Base-by-base conservation (phyloP, 768 basidiomycete genomes). In the Dacryopinax spathularia region DNA sequence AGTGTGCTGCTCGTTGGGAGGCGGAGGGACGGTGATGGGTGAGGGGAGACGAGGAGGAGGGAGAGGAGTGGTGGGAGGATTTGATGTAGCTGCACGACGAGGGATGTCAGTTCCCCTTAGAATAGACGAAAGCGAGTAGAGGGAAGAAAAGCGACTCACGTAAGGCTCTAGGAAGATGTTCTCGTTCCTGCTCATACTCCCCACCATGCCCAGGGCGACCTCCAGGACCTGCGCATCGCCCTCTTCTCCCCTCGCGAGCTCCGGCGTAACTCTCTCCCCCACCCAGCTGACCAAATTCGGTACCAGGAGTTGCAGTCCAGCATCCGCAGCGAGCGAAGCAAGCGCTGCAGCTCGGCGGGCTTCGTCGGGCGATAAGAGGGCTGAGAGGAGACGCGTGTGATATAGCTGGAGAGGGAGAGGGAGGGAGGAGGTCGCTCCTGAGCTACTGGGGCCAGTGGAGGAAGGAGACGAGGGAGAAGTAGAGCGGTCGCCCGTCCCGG, bases 231-330 rank as follows among this genome's bases (percentile, higher is more conserved):
- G 78, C 13, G 90, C 85, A 65, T 91, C 85, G 62, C 75, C 76
- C 65, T 74, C 68, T 18, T 66, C 60, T 22, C 65, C 75, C 61
- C 73, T 74, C 63, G 79, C 79, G 41, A 92, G 73, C 0, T 82
- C 83, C 6, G 77, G 77, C 15, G 88, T 85, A 0, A 91, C 87
- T 36, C 91, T 87, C 71, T 97, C 93, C 16, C 87, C 89, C 0
- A 95, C 82, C 96, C 96, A 99, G 35, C 90, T 84, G 59, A 97
- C 89, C 31, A 99, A 79, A 71, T 98, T 98, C 0, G 95, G 92
- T 27, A 99, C 74, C 18, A 99, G 80, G 3, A 91, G 88, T 67
- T 93, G 90, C 65, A 99, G 72, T 1, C 95, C 95, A 1, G 92
- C 91, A 68, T 99, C 96, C 65, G 83, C 82, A 62, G 91, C 78